Evolutionary conservation across 2,329 filamentous ascomycete species (phyloP).

Genomic region (Emergomyces pasteurianus): DNA sequence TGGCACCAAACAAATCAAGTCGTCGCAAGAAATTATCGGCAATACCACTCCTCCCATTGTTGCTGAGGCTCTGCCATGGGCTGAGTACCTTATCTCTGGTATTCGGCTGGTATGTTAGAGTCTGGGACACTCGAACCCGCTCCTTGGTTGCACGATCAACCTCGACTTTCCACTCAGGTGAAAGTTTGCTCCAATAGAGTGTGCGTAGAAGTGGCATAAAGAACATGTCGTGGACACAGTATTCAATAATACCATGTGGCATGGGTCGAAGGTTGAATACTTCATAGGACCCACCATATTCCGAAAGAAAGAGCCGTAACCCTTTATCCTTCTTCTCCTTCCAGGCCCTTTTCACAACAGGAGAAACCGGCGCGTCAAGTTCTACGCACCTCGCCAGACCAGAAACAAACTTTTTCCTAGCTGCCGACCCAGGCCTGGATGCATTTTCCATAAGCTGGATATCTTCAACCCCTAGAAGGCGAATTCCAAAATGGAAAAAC

Average conservation of each 20-base stretch:
- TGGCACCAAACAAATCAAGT: background rate
- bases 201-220: constrained; percentile 26
- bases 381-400: constrained; percentile 32
- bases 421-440: constrained; percentile 10
- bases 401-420: constrained; percentile 15
- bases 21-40: background rate
- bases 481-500: constrained; percentile 34
- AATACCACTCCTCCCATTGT: background rate
- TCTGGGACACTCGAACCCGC: constrained; percentile 12
- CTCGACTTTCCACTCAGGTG: constrained; percentile 5
- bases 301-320: constrained; percentile 28
- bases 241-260: constrained; percentile 25
- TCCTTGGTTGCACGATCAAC: constrained; percentile 9
- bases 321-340: constrained; percentile 17
- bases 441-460: constrained; percentile 47
- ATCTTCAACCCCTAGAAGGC: constrained; percentile 37
- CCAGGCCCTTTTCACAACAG: constrained; percentile 11
- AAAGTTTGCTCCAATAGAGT: background rate
- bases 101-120: constrained; percentile 9
- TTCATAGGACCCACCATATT: constrained; percentile 33
- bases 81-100: constrained; percentile 5
- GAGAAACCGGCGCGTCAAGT: constrained; percentile 12
- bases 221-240: constrained; percentile 38
- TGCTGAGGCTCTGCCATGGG: constrained; percentile 6
- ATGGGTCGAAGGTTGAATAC: constrained; percentile 40